Conservation (phyloP, 2,329 filamentous ascomycete genomes). For the Lecanosticta acicola region DNA sequence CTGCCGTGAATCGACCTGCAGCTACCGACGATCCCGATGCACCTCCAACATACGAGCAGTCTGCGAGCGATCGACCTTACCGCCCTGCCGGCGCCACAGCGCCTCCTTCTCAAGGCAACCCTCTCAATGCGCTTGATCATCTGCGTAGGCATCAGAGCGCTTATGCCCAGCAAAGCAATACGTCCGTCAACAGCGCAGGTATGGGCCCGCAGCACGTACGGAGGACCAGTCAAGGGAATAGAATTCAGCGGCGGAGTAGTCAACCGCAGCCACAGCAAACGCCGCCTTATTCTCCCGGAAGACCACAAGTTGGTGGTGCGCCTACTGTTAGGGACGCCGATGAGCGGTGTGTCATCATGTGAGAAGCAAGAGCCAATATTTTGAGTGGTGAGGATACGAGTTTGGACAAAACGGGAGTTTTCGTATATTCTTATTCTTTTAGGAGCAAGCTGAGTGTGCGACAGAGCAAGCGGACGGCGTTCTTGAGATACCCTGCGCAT, state of each 20-base stretch:
- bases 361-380: not conserved
- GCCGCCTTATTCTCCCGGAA: slow-evolving; percentile 11
- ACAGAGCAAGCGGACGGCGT: no score
- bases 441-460: no score
- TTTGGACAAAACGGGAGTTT: no score
- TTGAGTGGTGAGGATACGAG: not conserved
- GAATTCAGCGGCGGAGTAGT: slow-evolving; percentile 19
- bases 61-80: slow-evolving; percentile 52
- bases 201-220: slow-evolving; percentile 7
- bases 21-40: slow-evolving; percentile 47
- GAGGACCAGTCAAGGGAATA: slow-evolving; percentile 11
- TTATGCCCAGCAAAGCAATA: slow-evolving; percentile 15
- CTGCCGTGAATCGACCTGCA: slow-evolving; percentile 27
- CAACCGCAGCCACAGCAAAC: slow-evolving; percentile 10
- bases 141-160: slow-evolving; percentile 28
- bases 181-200: slow-evolving; percentile 12
- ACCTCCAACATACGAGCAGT: slow-evolving; percentile 62
- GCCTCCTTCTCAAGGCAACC: slow-evolving; percentile 27
- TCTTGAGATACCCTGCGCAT: no score
- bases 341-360: slow-evolving; percentile 32
- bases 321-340: slow-evolving; percentile 28
- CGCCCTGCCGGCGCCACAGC: slow-evolving; percentile 30
- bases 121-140: slow-evolving; percentile 31
- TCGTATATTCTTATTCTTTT: no score
- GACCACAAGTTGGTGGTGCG: slow-evolving; percentile 13